These are phyloP conservation scores for Oenanthe sinensis DNA, from an alignment of 129 eudicot species.

Conservation along the genomic window DNA sequence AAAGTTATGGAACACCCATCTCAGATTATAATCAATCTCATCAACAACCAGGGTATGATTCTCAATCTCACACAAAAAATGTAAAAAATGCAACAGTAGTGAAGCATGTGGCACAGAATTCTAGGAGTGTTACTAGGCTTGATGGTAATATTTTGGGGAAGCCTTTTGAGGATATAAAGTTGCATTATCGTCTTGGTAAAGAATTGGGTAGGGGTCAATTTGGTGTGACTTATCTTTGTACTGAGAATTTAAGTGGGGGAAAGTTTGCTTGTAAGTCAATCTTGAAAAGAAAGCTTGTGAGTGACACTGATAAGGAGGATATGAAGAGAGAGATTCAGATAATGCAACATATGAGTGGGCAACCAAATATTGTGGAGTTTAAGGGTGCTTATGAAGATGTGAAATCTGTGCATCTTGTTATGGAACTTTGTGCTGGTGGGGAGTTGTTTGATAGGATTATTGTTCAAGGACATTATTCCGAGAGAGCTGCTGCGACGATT, in stretches of 20 bases:
- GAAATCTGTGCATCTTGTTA: conserved; percentile 52
- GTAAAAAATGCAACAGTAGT: conserved; percentile 9
- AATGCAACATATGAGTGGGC: conserved; percentile 66
- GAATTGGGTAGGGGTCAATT: conserved; percentile 68
- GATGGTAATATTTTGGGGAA: conserved; percentile 56
- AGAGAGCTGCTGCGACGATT: conserved; percentile 44
- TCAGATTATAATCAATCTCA: conserved; percentile 29
- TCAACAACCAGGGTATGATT: conserved; percentile 13
- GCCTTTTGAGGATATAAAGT: conserved; percentile 53
- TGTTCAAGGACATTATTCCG: conserved; percentile 53
- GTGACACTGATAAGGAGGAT: conserved; percentile 53
- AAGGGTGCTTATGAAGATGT: conserved; percentile 56
- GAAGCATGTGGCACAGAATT: conserved; percentile 23
- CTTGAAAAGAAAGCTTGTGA: conserved; percentile 46
- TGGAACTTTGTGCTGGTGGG: conserved; percentile 62
- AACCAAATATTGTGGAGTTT: conserved; percentile 45
- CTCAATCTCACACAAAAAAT: conserved; percentile 17
- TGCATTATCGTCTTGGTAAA: conserved; percentile 40
- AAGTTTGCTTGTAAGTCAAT: conserved; percentile 52
- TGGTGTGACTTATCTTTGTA: conserved; percentile 53
- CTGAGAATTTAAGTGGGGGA: conserved; percentile 36
- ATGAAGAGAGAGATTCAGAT: conserved; percentile 67
- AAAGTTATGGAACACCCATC: conserved; percentile 30
- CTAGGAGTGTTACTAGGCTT: conserved; percentile 28
- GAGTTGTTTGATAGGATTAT: conserved; percentile 63